Percentiles rank a stretch among this genome's conserved stretches.
These are phyloP conservation scores for Paramarasmius palmivorus DNA, from an alignment of 1,284 basidiomycete species.

Conservation along the genomic window DNA sequence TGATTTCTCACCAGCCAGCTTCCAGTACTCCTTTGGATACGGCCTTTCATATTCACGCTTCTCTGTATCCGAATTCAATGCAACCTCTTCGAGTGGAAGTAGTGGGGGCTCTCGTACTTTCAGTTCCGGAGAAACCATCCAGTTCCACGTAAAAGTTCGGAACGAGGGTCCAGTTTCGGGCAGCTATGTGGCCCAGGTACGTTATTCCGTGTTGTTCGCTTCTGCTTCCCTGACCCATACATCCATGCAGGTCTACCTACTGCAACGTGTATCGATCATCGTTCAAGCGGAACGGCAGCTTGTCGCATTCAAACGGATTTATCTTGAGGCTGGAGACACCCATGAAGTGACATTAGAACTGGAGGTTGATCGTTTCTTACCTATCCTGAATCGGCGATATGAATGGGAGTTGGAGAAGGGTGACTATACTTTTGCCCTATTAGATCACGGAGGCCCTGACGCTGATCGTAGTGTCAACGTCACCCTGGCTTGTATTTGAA, in stretches of 20 bases:
- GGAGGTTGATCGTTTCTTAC: slow-evolving; percentile 26
- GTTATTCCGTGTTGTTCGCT: background rate
- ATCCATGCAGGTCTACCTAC: slow-evolving; percentile 24
- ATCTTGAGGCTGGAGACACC: slow-evolving; percentile 26
- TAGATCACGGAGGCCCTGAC: slow-evolving; percentile 22
- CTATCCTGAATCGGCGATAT: slow-evolving; percentile 24
- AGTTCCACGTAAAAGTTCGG: slow-evolving; percentile 25
- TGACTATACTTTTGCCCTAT: slow-evolving; percentile 28
- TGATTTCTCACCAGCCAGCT: background rate
- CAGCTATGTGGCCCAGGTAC: slow-evolving; percentile 26
- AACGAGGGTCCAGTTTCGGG: slow-evolving; percentile 25
- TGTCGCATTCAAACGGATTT: slow-evolving; percentile 28
- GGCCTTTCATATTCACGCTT: slow-evolving; percentile 30
- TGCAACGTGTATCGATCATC: slow-evolving; percentile 26
- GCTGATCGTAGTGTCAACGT: slow-evolving; percentile 21
- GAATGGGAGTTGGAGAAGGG: slow-evolving; percentile 28
- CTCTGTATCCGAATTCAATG: slow-evolving; percentile 23
- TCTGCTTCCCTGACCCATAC: background rate
- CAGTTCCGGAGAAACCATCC: slow-evolving; percentile 25
- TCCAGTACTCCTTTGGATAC: slow-evolving; percentile 28
- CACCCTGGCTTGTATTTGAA: slow-evolving; percentile 23
- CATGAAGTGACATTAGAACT: slow-evolving; percentile 22
- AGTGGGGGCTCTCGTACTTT: slow-evolving; percentile 17
- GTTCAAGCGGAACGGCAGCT: slow-evolving; percentile 26
- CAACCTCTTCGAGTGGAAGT: slow-evolving; percentile 18